Evolutionary conservation across 345 rosid genomes (phyloP), one percentile per base, ranked within the genome.

Genomic region (Salix brachista): DNA sequence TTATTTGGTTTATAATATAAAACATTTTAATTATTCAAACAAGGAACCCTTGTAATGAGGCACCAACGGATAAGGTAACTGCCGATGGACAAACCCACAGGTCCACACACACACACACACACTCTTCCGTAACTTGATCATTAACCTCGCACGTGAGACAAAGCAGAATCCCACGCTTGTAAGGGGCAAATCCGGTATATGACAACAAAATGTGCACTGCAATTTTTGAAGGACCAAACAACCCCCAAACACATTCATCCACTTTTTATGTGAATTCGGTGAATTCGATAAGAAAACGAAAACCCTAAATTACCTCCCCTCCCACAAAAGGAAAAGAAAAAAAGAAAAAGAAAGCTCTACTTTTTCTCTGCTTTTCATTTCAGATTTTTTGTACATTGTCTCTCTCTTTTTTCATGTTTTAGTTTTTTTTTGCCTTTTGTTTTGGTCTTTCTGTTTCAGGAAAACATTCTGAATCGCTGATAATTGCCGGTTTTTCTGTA

Each of bases 281-380:
- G 32, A 30, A 30, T 30, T 30, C 64, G 64, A 58, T 58, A 58
- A 19, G 17, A 65, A 17, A 76, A 78, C 67, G 74, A 66, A 83
- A 84, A 87, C 89, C 87, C 86, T 87, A 83, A 74, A 79, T 41
- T 12, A 61, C 52, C 67, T 46, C n/a, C 64, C 50, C 71, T 65
- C 77, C 36, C n/a, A n/a, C 70, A 48, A 23, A 3, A 30, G 18
- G 1, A 56, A 65, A 65, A 65, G 39, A 9, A 66, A 16, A 34
- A 4, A 6, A 36, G 46, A 21, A 19, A 48, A 46, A 34, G 26
- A 23, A 16, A 75, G 36, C 17, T 23, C 36, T 11, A n/a, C 25
- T 34, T 2, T 66, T 75, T 39, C 67, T 76, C 54, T 54, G 34
- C 68, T 67, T 10, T 17, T 28, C 65, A 3, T 36, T 66, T 70